Evolutionary conservation across 1,284 basidiomycete genomes (phyloP).

Genomic region (Malassezia yamatoensis): DNA sequence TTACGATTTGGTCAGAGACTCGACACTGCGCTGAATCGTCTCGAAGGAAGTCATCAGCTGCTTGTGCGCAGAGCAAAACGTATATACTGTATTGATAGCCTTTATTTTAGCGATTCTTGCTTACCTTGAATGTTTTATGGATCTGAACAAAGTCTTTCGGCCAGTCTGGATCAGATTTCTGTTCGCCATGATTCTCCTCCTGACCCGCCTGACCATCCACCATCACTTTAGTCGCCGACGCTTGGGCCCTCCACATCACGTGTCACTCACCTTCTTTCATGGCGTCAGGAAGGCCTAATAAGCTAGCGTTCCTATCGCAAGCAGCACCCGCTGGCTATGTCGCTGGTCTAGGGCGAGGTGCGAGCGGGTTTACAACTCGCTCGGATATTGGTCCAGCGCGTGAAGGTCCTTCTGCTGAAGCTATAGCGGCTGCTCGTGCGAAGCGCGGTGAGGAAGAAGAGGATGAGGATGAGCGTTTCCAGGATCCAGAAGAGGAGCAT

Average conservation of each 20-base stretch:
- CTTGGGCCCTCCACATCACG: not conserved
- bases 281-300: constrained; percentile 29
- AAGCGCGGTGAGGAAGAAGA: constrained; percentile 20
- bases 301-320: constrained; percentile 39
- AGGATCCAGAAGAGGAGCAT: constrained; percentile 94
- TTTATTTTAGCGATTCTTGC: constrained; percentile 51
- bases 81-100: constrained; percentile 80
- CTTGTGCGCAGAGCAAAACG: constrained; percentile 72
- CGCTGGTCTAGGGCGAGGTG: constrained; percentile 50
- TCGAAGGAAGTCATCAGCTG: constrained; percentile 71
- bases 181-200: too few relatives aligned
- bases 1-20: not conserved
- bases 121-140: constrained; percentile 2
- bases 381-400: constrained; percentile 97
- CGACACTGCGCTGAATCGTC: not conserved
- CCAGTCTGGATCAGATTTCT: too few relatives aligned
- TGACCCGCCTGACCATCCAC: too few relatives aligned
- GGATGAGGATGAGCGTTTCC: constrained; percentile 74
- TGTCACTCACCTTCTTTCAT: constrained; percentile 5
- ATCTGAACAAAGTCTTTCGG: not conserved
- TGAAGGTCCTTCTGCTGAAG: constrained; percentile 80
- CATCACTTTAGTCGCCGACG: too few relatives aligned
- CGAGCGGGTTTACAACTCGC: constrained; percentile 94
- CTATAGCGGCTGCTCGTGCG: constrained; percentile 58
- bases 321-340: constrained; percentile 45